phyloP scores from a whole-genome alignment of 2,329 filamentous ascomycete genomes.

The Apiospora pterosperma region DNA sequence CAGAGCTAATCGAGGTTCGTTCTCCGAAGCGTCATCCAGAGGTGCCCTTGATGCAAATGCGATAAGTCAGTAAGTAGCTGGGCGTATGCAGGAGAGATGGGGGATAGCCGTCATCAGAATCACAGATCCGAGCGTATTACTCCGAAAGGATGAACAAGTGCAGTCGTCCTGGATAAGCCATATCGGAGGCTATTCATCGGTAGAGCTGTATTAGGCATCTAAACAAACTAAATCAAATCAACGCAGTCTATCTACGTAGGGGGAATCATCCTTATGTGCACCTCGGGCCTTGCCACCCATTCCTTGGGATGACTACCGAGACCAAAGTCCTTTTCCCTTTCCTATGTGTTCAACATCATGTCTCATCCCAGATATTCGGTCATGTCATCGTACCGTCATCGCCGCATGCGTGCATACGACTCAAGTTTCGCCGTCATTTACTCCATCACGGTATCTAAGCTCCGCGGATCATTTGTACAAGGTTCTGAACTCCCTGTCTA shows the following conservation, averaged over 20 bases:
- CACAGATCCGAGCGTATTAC: neutral
- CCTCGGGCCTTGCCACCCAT: slow-evolving; percentile 2
- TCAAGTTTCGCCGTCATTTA: slow-evolving; percentile 1
- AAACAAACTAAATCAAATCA: neutral
- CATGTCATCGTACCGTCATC: slow-evolving; percentile 7
- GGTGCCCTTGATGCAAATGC: too few relatives aligned
- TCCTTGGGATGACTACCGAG: neutral
- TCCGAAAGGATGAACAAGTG: neutral
- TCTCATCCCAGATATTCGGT: slow-evolving; percentile 1
- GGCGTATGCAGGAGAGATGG: too few relatives aligned
- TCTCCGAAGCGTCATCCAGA: too few relatives aligned
- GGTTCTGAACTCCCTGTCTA: slow-evolving; percentile 60
- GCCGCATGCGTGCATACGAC: neutral
- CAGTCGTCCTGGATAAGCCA: neutral
- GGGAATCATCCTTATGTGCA: slow-evolving; percentile 8
- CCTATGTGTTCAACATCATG: slow-evolving; percentile 1
- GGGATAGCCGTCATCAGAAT: neutral
- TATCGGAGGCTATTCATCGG: neutral
- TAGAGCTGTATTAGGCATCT: neutral
- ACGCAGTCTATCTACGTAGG: slow-evolving; percentile 8
- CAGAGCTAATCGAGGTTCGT: too few relatives aligned
- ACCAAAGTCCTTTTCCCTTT: neutral
- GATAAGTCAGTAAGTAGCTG: too few relatives aligned
- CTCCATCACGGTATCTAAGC: neutral
- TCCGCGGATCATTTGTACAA: slow-evolving; percentile 40